A percentile compares a stretch with the other conserved stretches of the same genome.
Evolutionary conservation across 139 green algal genomes (phyloP).

Genomic region (Spirogloea muscicola): DNA sequence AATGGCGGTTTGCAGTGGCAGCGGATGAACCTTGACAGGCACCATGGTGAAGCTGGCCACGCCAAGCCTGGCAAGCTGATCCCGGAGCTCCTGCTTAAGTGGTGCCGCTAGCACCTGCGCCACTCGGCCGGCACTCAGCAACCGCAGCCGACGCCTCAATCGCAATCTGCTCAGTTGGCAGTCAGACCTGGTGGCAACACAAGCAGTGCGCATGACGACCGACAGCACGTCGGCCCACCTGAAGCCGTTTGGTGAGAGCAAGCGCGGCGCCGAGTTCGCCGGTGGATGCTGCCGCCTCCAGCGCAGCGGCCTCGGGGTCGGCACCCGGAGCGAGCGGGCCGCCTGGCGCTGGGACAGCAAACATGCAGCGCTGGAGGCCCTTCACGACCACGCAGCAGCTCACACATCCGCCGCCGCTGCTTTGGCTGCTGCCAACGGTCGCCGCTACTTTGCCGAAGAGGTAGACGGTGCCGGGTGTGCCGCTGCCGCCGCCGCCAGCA

Average conservation of each 20-base stretch:
- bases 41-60: slow-evolving; percentile 73
- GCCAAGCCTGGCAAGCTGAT: slow-evolving; percentile 54
- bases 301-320: too few relatives aligned
- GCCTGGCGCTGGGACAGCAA: slow-evolving; percentile 75
- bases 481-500: not conserved
- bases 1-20: too few relatives aligned
- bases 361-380: slow-evolving; percentile 63
- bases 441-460: slow-evolving; percentile 88
- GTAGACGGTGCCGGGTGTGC: slow-evolving; percentile 62
- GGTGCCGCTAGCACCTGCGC: slow-evolving; percentile 54
- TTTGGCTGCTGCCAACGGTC: not conserved
- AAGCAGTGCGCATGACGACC: too few relatives aligned
- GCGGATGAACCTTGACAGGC: slow-evolving; percentile 75
- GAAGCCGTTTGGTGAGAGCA: too few relatives aligned
- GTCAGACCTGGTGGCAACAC: too few relatives aligned
- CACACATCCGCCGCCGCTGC: slow-evolving; percentile 34
- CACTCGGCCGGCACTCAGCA: too few relatives aligned
- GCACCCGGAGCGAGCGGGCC: too few relatives aligned
- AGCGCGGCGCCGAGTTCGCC: too few relatives aligned
- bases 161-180: too few relatives aligned
- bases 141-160: too few relatives aligned
- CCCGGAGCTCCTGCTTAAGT: slow-evolving; percentile 75
- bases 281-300: too few relatives aligned
- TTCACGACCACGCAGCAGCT: slow-evolving; percentile 68
- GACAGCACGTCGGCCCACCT: too few relatives aligned